A percentile compares a stretch with the other conserved stretches of the same genome.
Evolutionary conservation across 1,139 yeast species (phyloP).

Genomic region (Pneumocystis carinii): DNA sequence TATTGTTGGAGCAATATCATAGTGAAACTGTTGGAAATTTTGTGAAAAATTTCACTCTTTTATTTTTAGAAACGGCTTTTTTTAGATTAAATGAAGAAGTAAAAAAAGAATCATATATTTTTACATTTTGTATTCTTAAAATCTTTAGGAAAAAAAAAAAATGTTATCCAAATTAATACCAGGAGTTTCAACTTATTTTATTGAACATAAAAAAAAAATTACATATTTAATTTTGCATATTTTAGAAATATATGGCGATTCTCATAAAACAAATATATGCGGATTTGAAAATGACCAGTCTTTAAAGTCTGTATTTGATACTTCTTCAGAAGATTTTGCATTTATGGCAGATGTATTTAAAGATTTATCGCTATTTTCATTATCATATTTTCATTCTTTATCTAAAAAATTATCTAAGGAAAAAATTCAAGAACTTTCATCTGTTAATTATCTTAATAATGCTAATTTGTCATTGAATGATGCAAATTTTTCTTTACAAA

Average conservation of each 20-base stretch:
- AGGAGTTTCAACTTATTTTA: background rate
- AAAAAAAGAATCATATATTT: background rate
- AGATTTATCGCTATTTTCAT: background rate
- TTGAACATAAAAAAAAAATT: background rate
- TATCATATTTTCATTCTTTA: background rate
- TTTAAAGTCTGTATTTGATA: background rate
- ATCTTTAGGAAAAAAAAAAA: background rate
- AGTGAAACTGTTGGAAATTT: constrained; percentile 30
- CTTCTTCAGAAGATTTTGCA: background rate
- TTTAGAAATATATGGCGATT: background rate
- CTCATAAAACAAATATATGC: background rate
- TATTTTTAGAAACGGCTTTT: constrained; percentile 12
- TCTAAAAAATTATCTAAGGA: background rate
- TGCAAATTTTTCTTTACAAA: background rate
- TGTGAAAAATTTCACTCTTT: constrained; percentile 11
- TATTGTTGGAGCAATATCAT: constrained; percentile 49
- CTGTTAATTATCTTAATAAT: background rate
- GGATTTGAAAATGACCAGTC: background rate
- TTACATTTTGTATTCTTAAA: background rate
- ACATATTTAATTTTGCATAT: background rate
- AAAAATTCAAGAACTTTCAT: background rate
- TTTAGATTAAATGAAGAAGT: background rate
- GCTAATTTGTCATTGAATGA: background rate
- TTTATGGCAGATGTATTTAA: background rate
- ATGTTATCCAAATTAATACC: background rate